These are phyloP conservation scores for Penicillium cataractarum DNA, from an alignment of 495 filamentous ascomycete species.

Conservation along the genomic window DNA sequence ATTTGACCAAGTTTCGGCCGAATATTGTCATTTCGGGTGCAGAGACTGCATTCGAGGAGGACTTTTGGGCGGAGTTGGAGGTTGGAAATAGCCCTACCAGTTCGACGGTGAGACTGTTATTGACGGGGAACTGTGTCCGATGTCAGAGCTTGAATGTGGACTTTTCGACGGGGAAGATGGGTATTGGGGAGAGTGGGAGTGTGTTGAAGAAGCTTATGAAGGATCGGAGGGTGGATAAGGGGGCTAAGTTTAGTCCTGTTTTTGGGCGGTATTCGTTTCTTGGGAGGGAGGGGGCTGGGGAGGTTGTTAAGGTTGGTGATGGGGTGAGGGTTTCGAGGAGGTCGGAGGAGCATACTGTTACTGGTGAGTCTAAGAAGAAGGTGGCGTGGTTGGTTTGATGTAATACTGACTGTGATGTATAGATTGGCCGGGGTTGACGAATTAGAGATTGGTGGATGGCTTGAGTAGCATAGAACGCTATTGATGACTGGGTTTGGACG, in stretches of 20 bases:
- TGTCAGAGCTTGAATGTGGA: conserved; percentile 84
- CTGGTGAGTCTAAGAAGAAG: conserved; percentile 56
- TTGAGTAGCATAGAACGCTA: neutral
- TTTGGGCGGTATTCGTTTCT: conserved; percentile 85
- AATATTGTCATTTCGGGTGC: conserved; percentile 77
- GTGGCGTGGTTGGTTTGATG: neutral
- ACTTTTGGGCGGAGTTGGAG: conserved; percentile 76
- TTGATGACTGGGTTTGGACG: too few relatives aligned
- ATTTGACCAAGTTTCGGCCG: conserved; percentile 80
- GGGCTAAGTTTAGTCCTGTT: conserved; percentile 74
- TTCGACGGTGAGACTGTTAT: conserved; percentile 45
- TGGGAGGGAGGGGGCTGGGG: conserved; percentile 31
- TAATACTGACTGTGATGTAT: conserved; percentile 13
- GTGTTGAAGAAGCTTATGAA: conserved; percentile 77
- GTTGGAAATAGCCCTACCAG: conserved; percentile 28
- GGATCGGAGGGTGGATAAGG: conserved; percentile 76
- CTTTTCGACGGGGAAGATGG: conserved; percentile 71
- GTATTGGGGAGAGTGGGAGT: conserved; percentile 62
- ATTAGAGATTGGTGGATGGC: conserved; percentile 4
- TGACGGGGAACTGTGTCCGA: conserved; percentile 81
- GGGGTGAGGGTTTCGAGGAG: conserved; percentile 62
- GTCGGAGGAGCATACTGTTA: conserved; percentile 61
- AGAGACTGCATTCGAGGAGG: conserved; percentile 72
- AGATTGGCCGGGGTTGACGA: conserved; percentile 36
- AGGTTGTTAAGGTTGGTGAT: conserved; percentile 67